Evolutionary conservation across 2,329 filamentous ascomycete species (phyloP).

Genomic region (Fusarium solani-melongenae): DNA sequence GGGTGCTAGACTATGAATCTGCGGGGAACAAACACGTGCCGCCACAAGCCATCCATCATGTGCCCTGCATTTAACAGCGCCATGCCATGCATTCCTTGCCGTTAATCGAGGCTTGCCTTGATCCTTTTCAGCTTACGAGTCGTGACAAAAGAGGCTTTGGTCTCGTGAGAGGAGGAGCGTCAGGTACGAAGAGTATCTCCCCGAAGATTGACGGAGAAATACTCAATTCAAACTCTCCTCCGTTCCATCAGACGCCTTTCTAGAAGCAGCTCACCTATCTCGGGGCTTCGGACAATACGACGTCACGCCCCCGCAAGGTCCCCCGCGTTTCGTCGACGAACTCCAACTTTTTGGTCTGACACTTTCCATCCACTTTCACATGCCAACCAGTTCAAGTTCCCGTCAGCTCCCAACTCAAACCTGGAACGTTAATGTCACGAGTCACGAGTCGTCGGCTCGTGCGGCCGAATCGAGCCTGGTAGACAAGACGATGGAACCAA

Average conservation of each 20-base stretch:
- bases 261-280: not conserved
- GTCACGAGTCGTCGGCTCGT: slow-evolving; percentile 39
- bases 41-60: slow-evolving; percentile 29
- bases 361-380: slow-evolving; percentile 38
- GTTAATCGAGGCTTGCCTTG: not conserved
- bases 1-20: slow-evolving; percentile 12
- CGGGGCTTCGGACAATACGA: slow-evolving; percentile 10
- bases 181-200: not conserved
- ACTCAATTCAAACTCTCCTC: not conserved
- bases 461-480: slow-evolving; percentile 32
- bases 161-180: slow-evolving; percentile 1
- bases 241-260: not conserved
- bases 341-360: slow-evolving; percentile 16
- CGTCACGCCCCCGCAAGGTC: slow-evolving; percentile 28
- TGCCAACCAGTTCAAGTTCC: slow-evolving; percentile 34
- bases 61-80: slow-evolving; percentile 9
- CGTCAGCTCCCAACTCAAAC: not conserved
- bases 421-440: slow-evolving; percentile 29
- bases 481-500: not conserved
- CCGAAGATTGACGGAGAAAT: not conserved
- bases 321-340: slow-evolving; percentile 22
- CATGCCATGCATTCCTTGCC: slow-evolving; percentile 16
- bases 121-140: slow-evolving; percentile 3
- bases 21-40: slow-evolving; percentile 24
- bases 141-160: slow-evolving; percentile 14